phyloP scores from a whole-genome alignment of 805 yeast genomes.

The Lipomyces starkeyi region DNA sequence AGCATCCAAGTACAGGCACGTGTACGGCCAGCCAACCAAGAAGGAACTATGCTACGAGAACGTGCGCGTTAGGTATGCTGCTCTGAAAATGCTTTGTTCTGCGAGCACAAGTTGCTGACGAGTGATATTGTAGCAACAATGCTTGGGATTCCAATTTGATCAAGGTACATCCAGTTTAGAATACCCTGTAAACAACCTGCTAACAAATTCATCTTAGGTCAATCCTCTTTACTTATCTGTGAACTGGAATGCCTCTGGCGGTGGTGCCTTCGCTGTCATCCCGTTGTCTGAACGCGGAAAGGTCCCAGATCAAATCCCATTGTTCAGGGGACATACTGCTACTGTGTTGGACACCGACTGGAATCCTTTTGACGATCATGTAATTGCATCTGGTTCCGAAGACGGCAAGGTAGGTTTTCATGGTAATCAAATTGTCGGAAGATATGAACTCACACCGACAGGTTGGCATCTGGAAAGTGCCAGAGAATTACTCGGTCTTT shows the following conservation, averaged over 20 bases:
- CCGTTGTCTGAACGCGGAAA: constrained; percentile 88
- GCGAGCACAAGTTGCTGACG: not conserved
- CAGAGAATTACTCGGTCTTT: constrained; percentile 78
- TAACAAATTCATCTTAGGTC: constrained; percentile 46
- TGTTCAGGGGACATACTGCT: constrained; percentile 95
- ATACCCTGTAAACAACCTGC: constrained; percentile 1
- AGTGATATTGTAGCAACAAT: constrained; percentile 65
- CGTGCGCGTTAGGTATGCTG: constrained; percentile 48
- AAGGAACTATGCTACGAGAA: constrained; percentile 77
- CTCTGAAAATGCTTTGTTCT: not conserved
- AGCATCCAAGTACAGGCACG: constrained; percentile 96
- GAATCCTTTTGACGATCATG: constrained; percentile 83
- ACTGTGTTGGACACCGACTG: constrained; percentile 95
- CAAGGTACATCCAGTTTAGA: constrained; percentile 49
- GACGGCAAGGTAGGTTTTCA: constrained; percentile 60
- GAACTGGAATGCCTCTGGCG: constrained; percentile 95
- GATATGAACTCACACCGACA: constrained; percentile 5
- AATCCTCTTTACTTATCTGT: constrained; percentile 86
- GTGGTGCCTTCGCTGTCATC: constrained; percentile 95
- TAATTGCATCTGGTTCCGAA: constrained; percentile 79
- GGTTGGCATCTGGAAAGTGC: constrained; percentile 86
- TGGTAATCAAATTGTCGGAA: constrained; percentile 43
- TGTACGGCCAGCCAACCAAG: constrained; percentile 84
- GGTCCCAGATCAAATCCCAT: constrained; percentile 89
- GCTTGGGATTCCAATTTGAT: constrained; percentile 97